Conservation (phyloP, 2,329 filamentous ascomycete species). For the Exophiala sideris region DNA sequence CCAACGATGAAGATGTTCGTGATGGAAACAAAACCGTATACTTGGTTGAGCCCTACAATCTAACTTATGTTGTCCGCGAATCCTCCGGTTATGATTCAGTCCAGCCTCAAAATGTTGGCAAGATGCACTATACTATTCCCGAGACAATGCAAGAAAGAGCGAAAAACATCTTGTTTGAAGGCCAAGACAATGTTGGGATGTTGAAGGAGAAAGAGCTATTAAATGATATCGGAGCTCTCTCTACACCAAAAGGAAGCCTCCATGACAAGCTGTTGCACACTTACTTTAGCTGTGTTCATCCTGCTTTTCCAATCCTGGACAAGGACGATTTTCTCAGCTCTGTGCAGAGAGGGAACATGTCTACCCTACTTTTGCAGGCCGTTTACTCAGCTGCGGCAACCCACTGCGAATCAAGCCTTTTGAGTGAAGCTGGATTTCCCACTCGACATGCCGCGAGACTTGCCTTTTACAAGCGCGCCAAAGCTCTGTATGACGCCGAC, state of each 20-base stretch:
- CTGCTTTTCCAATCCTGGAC: constrained; percentile 90
- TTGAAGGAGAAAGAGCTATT: no score
- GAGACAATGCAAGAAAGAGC: no score
- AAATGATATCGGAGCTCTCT: constrained; percentile 89
- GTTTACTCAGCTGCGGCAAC: constrained; percentile 85
- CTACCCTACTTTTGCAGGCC: constrained; percentile 82
- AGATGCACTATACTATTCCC: no score
- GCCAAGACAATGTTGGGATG: no score
- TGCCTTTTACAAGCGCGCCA: constrained; percentile 54
- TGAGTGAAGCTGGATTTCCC: constrained; percentile 8
- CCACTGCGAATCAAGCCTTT: constrained; percentile 85
- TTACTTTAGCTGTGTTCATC: constrained; percentile 93
- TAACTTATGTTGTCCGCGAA: no score
- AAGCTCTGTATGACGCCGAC: constrained; percentile 27
- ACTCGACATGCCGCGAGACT: constrained; percentile 75
- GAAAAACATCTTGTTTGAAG: no score
- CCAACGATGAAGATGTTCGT: no score
- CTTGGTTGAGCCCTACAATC: no score
- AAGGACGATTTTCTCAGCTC: constrained; percentile 87
- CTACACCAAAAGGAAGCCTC: constrained; percentile 78
- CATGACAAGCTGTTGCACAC: constrained; percentile 92
- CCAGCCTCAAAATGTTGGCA: no score
- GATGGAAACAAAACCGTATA: no score
- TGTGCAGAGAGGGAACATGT: constrained; percentile 85
- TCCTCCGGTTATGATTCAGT: no score